Evolutionary conservation across 305 asterid genomes (phyloP).

Genomic region (Fraxinus ornus): DNA sequence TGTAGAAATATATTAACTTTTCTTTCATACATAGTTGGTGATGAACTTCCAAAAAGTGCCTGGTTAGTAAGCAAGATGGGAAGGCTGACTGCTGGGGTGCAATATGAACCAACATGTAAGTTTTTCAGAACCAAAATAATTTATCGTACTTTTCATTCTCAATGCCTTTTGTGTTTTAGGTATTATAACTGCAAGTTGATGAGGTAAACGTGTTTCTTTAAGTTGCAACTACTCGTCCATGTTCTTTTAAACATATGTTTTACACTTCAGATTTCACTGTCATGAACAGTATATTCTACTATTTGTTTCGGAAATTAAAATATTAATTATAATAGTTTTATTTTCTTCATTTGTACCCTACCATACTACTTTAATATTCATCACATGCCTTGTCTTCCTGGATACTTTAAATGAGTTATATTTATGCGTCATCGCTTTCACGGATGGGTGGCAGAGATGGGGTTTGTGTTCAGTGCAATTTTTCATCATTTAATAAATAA

Average conservation of each 20-base stretch:
- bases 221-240: neutral
- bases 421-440: neutral
- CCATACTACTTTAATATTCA: neutral
- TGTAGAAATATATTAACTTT: slow-evolving; percentile 4
- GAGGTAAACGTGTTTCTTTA: neutral
- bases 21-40: slow-evolving; percentile 42
- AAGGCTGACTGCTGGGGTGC: slow-evolving; percentile 86
- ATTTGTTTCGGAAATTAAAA: neutral
- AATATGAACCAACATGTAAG: slow-evolving; percentile 79
- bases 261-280: neutral
- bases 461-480: neutral
- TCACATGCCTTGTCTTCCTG: neutral
- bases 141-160: neutral
- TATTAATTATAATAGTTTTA: neutral
- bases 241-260: neutral
- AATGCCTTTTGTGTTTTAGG: neutral
- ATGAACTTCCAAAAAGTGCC: slow-evolving; percentile 72
- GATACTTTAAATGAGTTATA: neutral
- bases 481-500: neutral
- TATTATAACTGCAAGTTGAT: neutral
- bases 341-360: slow-evolving; percentile 2
- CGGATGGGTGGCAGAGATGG: slow-evolving; percentile 4
- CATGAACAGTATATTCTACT: neutral
- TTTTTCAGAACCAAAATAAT: slow-evolving; percentile 4
- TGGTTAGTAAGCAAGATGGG: slow-evolving; percentile 94